phyloP scores from a whole-genome alignment of 1,284 basidiomycete genomes.

The Ceratobasidium theobromae region DNA sequence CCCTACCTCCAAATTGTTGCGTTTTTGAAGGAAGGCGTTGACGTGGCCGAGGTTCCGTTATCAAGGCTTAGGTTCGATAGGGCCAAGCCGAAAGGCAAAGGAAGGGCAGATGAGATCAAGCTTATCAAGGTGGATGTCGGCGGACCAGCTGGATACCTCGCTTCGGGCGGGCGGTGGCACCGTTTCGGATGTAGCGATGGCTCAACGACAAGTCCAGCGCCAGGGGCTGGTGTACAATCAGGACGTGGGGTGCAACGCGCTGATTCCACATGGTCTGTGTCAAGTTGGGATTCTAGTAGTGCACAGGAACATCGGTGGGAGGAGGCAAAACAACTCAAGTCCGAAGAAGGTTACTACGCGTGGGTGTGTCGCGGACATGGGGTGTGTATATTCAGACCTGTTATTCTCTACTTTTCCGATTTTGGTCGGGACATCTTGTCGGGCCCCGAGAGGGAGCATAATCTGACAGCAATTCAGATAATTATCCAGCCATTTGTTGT shows the following conservation, averaged over 20 bases:
- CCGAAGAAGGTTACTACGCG: conserved; percentile 19
- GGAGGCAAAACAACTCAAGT: conserved; percentile 16
- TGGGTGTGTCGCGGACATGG: conserved; percentile 19
- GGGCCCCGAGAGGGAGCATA: neutral
- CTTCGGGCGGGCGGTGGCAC: conserved; percentile 22
- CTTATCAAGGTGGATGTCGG: conserved; percentile 23
- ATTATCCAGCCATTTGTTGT: neutral
- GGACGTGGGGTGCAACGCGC: conserved; percentile 7
- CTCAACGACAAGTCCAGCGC: neutral
- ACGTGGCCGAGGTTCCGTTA: conserved; percentile 19
- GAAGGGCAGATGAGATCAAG: conserved; percentile 12
- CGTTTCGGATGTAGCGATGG: conserved; percentile 1
- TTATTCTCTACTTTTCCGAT: neutral
- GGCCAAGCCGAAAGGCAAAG: conserved; percentile 10
- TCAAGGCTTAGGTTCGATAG: conserved; percentile 9
- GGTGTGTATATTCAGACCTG: too few relatives aligned
- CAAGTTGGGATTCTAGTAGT: conserved; percentile 27
- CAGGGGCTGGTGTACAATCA: neutral
- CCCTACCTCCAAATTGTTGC: conserved; percentile 16
- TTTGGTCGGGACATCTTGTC: neutral
- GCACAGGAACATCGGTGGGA: conserved; percentile 21
- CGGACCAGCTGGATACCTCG: conserved; percentile 25
- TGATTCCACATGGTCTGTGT: conserved; percentile 19
- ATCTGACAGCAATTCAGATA: neutral
- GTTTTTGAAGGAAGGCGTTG: conserved; percentile 21